Base-by-base conservation (phyloP, 2,329 filamentous ascomycete genomes). In the Ceratocystis lukuohia region DNA sequence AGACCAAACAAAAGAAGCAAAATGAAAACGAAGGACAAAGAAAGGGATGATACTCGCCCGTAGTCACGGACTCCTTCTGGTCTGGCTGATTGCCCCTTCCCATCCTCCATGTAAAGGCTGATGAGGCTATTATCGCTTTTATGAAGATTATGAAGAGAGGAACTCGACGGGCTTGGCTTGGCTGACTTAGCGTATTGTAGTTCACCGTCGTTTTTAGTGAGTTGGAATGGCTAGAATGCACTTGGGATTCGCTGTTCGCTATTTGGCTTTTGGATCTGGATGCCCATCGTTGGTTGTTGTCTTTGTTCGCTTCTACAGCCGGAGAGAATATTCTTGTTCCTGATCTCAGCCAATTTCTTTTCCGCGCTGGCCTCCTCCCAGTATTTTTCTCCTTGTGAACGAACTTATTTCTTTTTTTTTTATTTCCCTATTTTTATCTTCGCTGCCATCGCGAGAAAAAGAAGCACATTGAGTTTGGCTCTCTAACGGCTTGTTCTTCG, bases 261-360 rank as follows among this genome's bases (percentile, higher is more conserved):
- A 53, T 25, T n/a, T 53, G 48, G 48, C 10, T 28, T 4, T 22
- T 53, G 48, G 22, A 25, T 25, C 48, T 37, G 30, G 30, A 61
- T 37, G 57, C 57, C 30, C 57, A 46, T 46, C 61, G 41, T 30
- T 25, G 45, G 28, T 20, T 63, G 44, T 50, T 62, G 61, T 62
- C 44, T 46, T 59, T 62, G 20, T 25, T 46, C 61, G 37, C 44
- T 46, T 62, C 61, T 20, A 62, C 44, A 62, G 56, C 28, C 56
- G 28, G 28, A 30, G 56, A 59, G 56, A 59, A 59, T 59, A 28
- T 59, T 59, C 56, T 59, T 59, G 56, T 37, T 59, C 56, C 56
- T 59, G 56, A 59, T 59, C 25, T 59, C 28, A 33, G 20, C 30
- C 44, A 22, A 37, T 64, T 37, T 56, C 45, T 64, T 25, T 50